Base-by-base conservation (phyloP, 768 basidiomycete species). In the Wakefieldia striispora region DNA sequence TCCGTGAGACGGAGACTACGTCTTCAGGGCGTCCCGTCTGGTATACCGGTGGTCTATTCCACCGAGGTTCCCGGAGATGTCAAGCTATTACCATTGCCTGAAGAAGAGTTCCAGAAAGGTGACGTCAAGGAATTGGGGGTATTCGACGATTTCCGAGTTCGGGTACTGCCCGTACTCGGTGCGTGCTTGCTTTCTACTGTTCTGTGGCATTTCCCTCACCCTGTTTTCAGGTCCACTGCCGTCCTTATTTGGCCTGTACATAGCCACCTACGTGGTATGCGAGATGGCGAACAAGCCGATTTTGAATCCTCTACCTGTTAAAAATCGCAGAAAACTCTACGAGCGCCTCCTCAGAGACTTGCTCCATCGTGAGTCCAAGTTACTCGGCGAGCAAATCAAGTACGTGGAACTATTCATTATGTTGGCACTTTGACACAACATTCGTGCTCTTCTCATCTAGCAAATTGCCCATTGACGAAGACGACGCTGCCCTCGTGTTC, bases 101-200 rank as follows among this genome's bases (percentile, higher is more conserved):
- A 97, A 49, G 90, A 93, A 56, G 94, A 98, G 68, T 95, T 94
- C 65, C 72, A 86, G 58, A 92, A 88, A 65, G 97, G 95, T 3
- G 72, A 83, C 13, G 87, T 97, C 11, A 86, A 89, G 58, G 94
- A 98, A 69, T 77, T 98, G 7, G 83, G 88, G 16, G 86, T 86
- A 6, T 88, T 97, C 50, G 89, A 93, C 61, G 91, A 97, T 65
- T 97, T 97, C 71, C 75, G 95, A 26, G 91, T 98, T 11, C 80
- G 95, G 33, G 95, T 97, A 56, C 66, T 97, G 11, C 95, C 95
- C 24, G 95, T 97, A 5, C 76, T 97, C 3, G 92, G 88, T 84
- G 44, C 7, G 79, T 63, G 20, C 33, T 35, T 40, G n/a, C 31
- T n/a, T 23, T 29, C 29, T 35, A 38, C 6, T 26, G 20, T 44